Evolutionary conservation across 2,329 filamentous ascomycete species (phyloP), one percentile per base, ranked within the genome.

Genomic region (Pseudogymnoascus sp.): DNA sequence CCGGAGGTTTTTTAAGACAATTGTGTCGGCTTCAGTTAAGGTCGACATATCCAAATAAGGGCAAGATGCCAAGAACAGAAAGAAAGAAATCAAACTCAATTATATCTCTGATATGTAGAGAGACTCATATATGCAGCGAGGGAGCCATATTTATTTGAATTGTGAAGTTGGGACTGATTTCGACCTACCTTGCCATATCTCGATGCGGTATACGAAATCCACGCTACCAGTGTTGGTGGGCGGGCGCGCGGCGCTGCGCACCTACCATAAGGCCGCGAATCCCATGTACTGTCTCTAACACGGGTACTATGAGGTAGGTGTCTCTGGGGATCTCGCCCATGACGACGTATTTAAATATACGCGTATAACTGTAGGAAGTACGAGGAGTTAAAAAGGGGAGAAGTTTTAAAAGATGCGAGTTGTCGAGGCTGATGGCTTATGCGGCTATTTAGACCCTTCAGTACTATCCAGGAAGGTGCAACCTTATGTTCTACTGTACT

Each of bases 201-300:
- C 44, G 13, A 31, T 51, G 44, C 44, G 44, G 44, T 31, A 51
- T 51, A 27, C 44, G 27, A 29, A 48, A 48, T 13, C 13, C 42
- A 48, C 42, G 42, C 44, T 51, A 51, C 44, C 27, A 9, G 27
- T 15, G 42, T 31, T 31, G 9, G 44, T 25, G n/a, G 44, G 44
- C 25, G 25, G 44, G 27, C 25, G n/a, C 7, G 27, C 44, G 25
- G 44, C 13, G 12, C 15, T 31, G 27, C 44, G 44, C 44, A 51
- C 44, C 44, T 31, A 51, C 44, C 44, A 51, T 25, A 51, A 31
- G 44, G 44, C 44, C 44, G 44, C 44, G 44, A 51, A 51, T 51
- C 44, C 44, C 25, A 51, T 51, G 44, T 51, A 51, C 13, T 31
- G 27, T 51, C 25, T 51, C 27, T 25, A 51, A 51, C 44, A 51